Evolutionary conservation across 1,284 basidiomycete species (phyloP).

Genomic region (Heterobasidion occidentale): DNA sequence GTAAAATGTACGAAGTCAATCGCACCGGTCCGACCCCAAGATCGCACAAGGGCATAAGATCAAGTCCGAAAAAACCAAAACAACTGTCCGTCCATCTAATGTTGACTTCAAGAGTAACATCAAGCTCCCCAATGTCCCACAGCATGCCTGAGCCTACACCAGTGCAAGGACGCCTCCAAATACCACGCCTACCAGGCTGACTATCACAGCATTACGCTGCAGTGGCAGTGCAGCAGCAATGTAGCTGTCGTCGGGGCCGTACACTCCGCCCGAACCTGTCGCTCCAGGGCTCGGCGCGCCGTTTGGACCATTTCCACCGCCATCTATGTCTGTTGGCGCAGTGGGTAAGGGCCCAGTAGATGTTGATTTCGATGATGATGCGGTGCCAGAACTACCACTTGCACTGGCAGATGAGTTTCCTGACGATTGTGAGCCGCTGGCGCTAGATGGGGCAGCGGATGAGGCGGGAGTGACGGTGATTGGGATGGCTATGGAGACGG

Average conservation of each 20-base stretch:
- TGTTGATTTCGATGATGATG: conserved; percentile 15
- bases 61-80: background rate
- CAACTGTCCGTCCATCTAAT: background rate
- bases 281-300: conserved; percentile 43
- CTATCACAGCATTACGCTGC: conserved; percentile 27
- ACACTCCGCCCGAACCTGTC: conserved; percentile 28
- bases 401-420: conserved; percentile 11
- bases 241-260: conserved; percentile 58
- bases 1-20: background rate
- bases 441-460: conserved; percentile 7
- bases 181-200: conserved; percentile 31
- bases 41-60: conserved; percentile 23
- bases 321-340: conserved; percentile 43
- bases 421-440: conserved; percentile 13
- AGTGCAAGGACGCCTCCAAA: conserved; percentile 28
- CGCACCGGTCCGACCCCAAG: background rate
- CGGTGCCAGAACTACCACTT: conserved; percentile 12
- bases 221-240: conserved; percentile 47
- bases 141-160: background rate
- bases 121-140: background rate
- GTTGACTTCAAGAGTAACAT: too few relatives aligned
- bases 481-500: conserved; percentile 29
- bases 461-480: conserved; percentile 31
- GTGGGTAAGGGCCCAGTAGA: conserved; percentile 41
- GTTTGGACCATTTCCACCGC: conserved; percentile 37